Percentiles rank a stretch among this genome's conserved stretches.
These are phyloP conservation scores for Nakazawaea pomicola DNA, from an alignment of 805 yeast species.

Conservation along the genomic window DNA sequence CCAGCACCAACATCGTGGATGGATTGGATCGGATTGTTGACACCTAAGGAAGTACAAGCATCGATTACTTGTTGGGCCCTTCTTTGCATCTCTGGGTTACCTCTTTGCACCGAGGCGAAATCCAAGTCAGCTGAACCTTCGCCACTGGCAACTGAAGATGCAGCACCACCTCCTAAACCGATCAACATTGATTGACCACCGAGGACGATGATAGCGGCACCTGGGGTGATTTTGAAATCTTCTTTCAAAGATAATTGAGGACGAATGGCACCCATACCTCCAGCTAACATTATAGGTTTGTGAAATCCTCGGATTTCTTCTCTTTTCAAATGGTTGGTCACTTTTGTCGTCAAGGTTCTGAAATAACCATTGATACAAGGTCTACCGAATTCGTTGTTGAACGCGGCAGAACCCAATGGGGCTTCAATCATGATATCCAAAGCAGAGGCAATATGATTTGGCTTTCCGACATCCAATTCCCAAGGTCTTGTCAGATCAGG, in stretches of 20 bases:
- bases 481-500: constrained; percentile 89
- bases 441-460: constrained; percentile 87
- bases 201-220: constrained; percentile 83
- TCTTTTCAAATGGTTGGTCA: constrained; percentile 54
- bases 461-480: constrained; percentile 90
- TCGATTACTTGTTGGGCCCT: constrained; percentile 98
- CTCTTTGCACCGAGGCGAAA: constrained; percentile 98
- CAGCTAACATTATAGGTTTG: constrained; percentile 98
- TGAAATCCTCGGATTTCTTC: constrained; percentile 91
- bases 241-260: constrained; percentile 84
- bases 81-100: constrained; percentile 98
- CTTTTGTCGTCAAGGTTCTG: constrained; percentile 86
- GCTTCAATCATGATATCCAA: constrained; percentile 95
- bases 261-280: constrained; percentile 97
- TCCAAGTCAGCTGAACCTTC: constrained; percentile 95
- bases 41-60: constrained; percentile 82
- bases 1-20: constrained; percentile 99
- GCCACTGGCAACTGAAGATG: constrained; percentile 93
- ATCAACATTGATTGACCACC: constrained; percentile 98
- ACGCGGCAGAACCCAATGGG: constrained; percentile 96
- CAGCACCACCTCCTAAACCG: constrained; percentile 99
- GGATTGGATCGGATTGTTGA: constrained; percentile 76
- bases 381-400: constrained; percentile 97
- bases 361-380: constrained; percentile 96
- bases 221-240: constrained; percentile 83